Base-by-base conservation (phyloP, 495 filamentous ascomycete species). In the Aspergillus panamensis region DNA sequence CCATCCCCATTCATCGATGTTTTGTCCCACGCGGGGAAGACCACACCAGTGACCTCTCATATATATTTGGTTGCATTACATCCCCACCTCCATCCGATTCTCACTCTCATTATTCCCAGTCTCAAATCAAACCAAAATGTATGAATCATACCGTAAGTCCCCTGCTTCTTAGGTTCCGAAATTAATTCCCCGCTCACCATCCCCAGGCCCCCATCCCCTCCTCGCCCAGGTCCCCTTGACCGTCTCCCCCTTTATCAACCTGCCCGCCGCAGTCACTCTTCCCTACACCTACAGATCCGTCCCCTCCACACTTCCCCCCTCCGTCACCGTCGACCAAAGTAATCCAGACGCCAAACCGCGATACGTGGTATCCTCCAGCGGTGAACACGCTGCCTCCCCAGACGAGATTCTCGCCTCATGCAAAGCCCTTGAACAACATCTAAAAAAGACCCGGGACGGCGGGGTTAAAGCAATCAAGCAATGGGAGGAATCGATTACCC, bases 271-370 rank as follows among this genome's bases (percentile, higher is more conserved):
- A 25, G 87, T 92, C 47, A 96, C 94, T 3, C 84, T 98, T 2
- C 94, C 94, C 32, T 97, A 97, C 76, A 96, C 88, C 44, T 98
- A 97, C 82, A 92, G 90, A 67, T 79, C 85, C 5, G 86, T 98
- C 60, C 86, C 94, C 0, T 90, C 89, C 6, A 87, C 89, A 1
- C 81, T 98, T 0, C 94, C 94, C 0, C 87, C 88, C 1, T 90
- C 91, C 10, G 80, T 85, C 20, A 85, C 85, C 7, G 81, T 84
- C 66, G 72, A 77, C 55, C 66, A 73, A 31, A 71, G 55, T 50
- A 75, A 77, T 54, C 72, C 64, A 12, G 72, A 70, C 48, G 60
- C 60, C 32, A 77, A 80, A 57, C 74, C 85, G 3, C 80, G 82
- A 62, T 95, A 92, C 73, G 84, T 96, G 14, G 71, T 89, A 59